A percentile compares a stretch with the other conserved stretches of the same genome.
Evolutionary conservation across 208 protist species (phyloP).

Genomic region (Crithidia expoeki): DNA sequence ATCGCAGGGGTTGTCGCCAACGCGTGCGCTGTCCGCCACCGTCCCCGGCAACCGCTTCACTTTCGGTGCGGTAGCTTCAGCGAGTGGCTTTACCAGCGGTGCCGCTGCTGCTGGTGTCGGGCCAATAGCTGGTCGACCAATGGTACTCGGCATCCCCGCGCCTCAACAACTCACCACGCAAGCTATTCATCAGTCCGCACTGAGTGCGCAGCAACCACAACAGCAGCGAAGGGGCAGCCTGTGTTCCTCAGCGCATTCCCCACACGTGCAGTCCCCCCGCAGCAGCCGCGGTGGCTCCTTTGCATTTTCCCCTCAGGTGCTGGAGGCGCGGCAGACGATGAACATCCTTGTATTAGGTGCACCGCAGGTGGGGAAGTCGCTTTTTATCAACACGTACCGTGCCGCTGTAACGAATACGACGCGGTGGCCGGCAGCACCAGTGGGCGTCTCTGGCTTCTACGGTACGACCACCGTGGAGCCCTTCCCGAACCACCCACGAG

Average conservation of each 20-base stretch:
- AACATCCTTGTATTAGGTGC: conserved; percentile 80
- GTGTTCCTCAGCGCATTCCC: conserved; percentile 6
- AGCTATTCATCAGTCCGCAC: conserved; percentile 11
- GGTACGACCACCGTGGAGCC: conserved; percentile 77
- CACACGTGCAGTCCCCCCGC: conserved; percentile 14
- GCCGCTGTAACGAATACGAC: conserved; percentile 57
- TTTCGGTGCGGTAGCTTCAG: neutral
- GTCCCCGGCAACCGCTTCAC: neutral
- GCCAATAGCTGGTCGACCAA: conserved; percentile 1
- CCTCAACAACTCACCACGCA: conserved; percentile 4
- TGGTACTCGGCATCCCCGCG: conserved; percentile 10
- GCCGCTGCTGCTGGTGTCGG: neutral
- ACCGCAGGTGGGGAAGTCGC: conserved; percentile 82
- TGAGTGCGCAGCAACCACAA: conserved; percentile 14
- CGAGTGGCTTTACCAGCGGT: neutral
- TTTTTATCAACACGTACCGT: conserved; percentile 79
- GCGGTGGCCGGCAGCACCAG: conserved; percentile 76
- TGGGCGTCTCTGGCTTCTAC: conserved; percentile 80
- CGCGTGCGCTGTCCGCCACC: neutral
- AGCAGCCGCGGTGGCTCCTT: conserved; percentile 36
- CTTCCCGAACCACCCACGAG: conserved; percentile 64
- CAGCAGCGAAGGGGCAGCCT: neutral
- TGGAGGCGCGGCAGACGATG: conserved; percentile 36
- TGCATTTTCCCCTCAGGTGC: conserved; percentile 23
- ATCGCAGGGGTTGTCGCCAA: conserved; percentile 6